Percentiles rank a stretch among this genome's conserved stretches.
Conservation (phyloP, 352 stramenopile species). For the Pseudoperonospora humuli region DNA sequence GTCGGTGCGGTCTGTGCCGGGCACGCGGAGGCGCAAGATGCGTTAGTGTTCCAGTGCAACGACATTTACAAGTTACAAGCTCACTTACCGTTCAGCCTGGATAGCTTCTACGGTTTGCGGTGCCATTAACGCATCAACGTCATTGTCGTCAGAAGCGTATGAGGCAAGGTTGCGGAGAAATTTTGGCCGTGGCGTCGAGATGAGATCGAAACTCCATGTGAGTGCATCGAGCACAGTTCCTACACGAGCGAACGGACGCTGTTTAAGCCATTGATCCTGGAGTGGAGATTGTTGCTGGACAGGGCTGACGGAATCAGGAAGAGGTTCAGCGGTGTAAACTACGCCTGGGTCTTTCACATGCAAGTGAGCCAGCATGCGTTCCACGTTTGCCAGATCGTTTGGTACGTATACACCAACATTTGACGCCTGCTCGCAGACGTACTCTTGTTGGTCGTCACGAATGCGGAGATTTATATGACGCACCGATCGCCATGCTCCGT, state of each 20-base stretch:
- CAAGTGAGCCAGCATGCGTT: conserved; percentile 43
- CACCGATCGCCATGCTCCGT: conserved; percentile 52
- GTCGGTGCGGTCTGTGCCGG: conserved; percentile 20
- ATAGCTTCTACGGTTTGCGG: conserved; percentile 42
- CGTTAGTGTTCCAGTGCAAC: not conserved
- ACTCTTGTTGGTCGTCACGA: conserved; percentile 31
- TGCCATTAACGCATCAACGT: conserved; percentile 37
- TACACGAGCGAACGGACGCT: conserved; percentile 46
- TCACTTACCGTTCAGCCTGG: conserved; percentile 29
- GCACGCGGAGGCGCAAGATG: not conserved
- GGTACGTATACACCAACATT: conserved; percentile 79
- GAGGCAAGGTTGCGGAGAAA: conserved; percentile 56
- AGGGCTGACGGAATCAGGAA: conserved; percentile 3
- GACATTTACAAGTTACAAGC: not conserved
- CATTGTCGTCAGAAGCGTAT: conserved; percentile 47
- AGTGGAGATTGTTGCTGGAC: conserved; percentile 7
- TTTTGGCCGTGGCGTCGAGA: conserved; percentile 44
- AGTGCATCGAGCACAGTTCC: conserved; percentile 59
- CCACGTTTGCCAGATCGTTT: conserved; percentile 41
- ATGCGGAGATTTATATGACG: conserved; percentile 62
- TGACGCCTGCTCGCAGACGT: conserved; percentile 49
- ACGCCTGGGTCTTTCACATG: conserved; percentile 41
- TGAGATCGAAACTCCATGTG: conserved; percentile 70
- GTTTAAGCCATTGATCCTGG: conserved; percentile 10
- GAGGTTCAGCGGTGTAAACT: conserved; percentile 31